phyloP scores from a whole-genome alignment of 2,329 filamentous ascomycete species.

The Cladophialophora carrionii region DNA sequence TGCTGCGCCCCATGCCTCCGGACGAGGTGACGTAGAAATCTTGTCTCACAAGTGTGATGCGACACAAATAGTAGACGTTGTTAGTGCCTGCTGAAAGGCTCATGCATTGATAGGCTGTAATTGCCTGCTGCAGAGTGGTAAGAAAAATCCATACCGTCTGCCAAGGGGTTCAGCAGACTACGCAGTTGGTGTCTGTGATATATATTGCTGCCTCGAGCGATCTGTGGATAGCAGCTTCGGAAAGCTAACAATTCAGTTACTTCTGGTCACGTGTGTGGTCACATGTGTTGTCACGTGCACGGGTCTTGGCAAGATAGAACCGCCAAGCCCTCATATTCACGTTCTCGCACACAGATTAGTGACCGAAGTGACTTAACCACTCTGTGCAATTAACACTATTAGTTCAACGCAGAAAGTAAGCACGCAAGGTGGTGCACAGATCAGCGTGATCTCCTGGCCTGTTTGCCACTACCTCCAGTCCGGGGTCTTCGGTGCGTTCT shows the following conservation, averaged over 20 bases:
- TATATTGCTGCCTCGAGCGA: not conserved
- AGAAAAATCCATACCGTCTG: not conserved
- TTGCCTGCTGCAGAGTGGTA: not conserved
- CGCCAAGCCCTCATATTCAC: too few relatives aligned
- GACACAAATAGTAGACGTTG: not conserved
- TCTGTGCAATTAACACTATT: too few relatives aligned
- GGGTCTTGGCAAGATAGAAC: too few relatives aligned
- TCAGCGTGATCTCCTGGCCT: not conserved
- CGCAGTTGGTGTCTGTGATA: not conserved
- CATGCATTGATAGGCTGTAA: not conserved
- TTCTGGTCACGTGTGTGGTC: too few relatives aligned
- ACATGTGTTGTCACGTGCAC: too few relatives aligned
- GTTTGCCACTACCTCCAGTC: not conserved
- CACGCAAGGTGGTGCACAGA: not conserved
- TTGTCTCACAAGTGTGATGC: not conserved
- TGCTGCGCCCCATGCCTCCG: not conserved
- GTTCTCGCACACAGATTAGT: too few relatives aligned
- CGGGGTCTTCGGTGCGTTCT: not conserved
- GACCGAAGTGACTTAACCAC: too few relatives aligned
- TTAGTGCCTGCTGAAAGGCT: not conserved
- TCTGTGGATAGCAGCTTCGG: too few relatives aligned
- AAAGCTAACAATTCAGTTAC: too few relatives aligned
- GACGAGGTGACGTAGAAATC: not conserved
- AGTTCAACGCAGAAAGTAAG: too few relatives aligned
- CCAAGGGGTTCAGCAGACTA: not conserved